These are phyloP conservation scores for Starmera quercuum DNA, from an alignment of 805 yeast species.

Conservation along the genomic window DNA sequence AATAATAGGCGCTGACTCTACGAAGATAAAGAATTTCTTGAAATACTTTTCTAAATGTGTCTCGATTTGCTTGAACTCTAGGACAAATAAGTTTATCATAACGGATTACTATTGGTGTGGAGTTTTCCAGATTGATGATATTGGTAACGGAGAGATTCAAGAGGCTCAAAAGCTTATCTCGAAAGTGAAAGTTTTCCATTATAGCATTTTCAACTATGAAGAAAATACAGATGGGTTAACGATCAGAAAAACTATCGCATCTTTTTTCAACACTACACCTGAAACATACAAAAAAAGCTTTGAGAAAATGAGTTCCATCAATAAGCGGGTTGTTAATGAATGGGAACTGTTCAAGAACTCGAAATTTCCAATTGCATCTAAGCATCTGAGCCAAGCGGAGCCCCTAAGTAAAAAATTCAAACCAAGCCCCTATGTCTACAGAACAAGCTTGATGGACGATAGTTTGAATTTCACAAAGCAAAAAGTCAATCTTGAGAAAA, in stretches of 20 bases:
- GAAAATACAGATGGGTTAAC: slow-evolving; percentile 8
- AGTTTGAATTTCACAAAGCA: slow-evolving; percentile 14
- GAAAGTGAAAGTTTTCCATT: slow-evolving; percentile 18
- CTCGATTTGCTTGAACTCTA: slow-evolving; percentile 18
- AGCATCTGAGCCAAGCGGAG: background rate
- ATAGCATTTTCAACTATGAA: slow-evolving; percentile 16
- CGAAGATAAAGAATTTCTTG: slow-evolving; percentile 18
- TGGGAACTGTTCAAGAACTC: slow-evolving; percentile 12
- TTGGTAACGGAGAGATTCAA: slow-evolving; percentile 17
- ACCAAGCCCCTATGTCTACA: slow-evolving; percentile 1
- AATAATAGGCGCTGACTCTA: slow-evolving; percentile 13
- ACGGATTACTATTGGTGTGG: slow-evolving; percentile 21
- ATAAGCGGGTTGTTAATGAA: slow-evolving; percentile 13
- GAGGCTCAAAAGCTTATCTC: slow-evolving; percentile 15
- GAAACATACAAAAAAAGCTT: slow-evolving; percentile 1
- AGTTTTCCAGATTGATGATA: slow-evolving; percentile 18
- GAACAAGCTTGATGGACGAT: background rate
- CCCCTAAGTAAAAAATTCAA: slow-evolving; percentile 5
- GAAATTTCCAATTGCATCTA: background rate
- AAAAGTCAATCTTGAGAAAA: slow-evolving; percentile 11
- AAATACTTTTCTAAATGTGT: slow-evolving; percentile 20
- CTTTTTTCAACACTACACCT: slow-evolving; percentile 13
- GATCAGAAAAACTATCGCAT: slow-evolving; percentile 16
- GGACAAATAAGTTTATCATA: slow-evolving; percentile 17
- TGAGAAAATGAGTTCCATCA: slow-evolving; percentile 5